phyloP scores from a whole-genome alignment of 352 stramenopile genomes.

The Globisporangium iwayamae region DNA sequence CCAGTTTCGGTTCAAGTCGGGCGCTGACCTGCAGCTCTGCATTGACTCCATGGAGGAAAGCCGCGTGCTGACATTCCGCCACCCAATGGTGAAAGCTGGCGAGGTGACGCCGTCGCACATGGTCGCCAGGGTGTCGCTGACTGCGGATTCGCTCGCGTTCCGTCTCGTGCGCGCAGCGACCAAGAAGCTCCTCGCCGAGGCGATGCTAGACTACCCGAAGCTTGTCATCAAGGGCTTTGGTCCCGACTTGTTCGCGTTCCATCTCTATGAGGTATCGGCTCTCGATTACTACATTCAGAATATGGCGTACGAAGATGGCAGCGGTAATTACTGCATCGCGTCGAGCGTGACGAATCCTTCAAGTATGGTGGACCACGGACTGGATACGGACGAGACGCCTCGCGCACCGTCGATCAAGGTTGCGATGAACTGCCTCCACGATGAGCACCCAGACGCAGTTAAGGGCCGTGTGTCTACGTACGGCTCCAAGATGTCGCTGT shows the following conservation, averaged over 20 bases:
- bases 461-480: constrained; percentile 49
- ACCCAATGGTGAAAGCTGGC: constrained; percentile 51
- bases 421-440: constrained; percentile 67
- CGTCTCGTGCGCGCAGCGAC: constrained; percentile 63
- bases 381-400: constrained; percentile 12
- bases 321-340: constrained; percentile 63
- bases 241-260: constrained; percentile 75
- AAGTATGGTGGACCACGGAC: constrained; percentile 7
- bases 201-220: constrained; percentile 42
- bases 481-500: constrained; percentile 66
- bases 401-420: constrained; percentile 36
- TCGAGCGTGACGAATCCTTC: constrained; percentile 50
- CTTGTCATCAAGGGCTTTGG: constrained; percentile 73
- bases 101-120: constrained; percentile 52
- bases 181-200: constrained; percentile 57
- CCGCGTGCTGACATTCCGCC: constrained; percentile 77
- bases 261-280: constrained; percentile 66
- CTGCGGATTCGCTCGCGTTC: constrained; percentile 60
- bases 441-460: constrained; percentile 55
- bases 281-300: constrained; percentile 80
- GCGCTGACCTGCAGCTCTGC: constrained; percentile 44
- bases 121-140: constrained; percentile 50
- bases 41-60: constrained; percentile 47
- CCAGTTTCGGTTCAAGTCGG: constrained; percentile 47
- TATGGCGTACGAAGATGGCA: constrained; percentile 31